Evolutionary conservation across 179 eudicot species (phyloP), one percentile per base, ranked within the genome.

Genomic region (Beta macrorhiza): DNA sequence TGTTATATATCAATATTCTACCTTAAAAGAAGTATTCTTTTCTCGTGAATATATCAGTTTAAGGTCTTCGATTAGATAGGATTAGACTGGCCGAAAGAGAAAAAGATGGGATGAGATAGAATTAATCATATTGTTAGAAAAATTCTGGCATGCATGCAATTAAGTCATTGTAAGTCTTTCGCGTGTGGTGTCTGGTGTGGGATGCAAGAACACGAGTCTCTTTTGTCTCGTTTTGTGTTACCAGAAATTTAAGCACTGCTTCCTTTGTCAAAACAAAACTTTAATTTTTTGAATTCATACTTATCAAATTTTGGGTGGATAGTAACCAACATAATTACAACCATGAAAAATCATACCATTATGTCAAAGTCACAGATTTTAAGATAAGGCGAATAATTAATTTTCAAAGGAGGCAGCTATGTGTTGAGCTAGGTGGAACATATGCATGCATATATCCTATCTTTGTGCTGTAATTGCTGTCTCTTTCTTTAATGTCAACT

Each of bases 131-230:
- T 14, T 67, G 7, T 32, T 67, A 37, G 10, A 70, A 45, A 17
- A 7, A 10, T 42, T 17, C 1, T 55, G 56, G 53, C 72, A 72
- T 80, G 78, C 78, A 80, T 80, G 82, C 72, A 73, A 59, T 59
- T 37, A 2, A 57, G 51, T 70, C 56, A 70, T 70, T 72, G 19
- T 14, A 20, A 1, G 76, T 11, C n/a, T 51, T 71, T 49, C 51
- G 75, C 75, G 32, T 72, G 75, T 72, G 58, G 16, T 71, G 29
- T 61, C 32, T 22, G 67, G 67, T 63, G 72, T 67, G 37, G 56
- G 70, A 32, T 32, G 70, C 19, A 67, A 58, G 63, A 16, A 58
- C 19, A 5, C 47, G n/a, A 0, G 10, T 17, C 42, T 37, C 3
- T 25, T 65, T 65, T 65, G 69, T 63, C 67, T 20, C 32, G 10